phyloP scores from a whole-genome alignment of 169 alveolate genomes.

The Perkinsus chesapeaki region DNA sequence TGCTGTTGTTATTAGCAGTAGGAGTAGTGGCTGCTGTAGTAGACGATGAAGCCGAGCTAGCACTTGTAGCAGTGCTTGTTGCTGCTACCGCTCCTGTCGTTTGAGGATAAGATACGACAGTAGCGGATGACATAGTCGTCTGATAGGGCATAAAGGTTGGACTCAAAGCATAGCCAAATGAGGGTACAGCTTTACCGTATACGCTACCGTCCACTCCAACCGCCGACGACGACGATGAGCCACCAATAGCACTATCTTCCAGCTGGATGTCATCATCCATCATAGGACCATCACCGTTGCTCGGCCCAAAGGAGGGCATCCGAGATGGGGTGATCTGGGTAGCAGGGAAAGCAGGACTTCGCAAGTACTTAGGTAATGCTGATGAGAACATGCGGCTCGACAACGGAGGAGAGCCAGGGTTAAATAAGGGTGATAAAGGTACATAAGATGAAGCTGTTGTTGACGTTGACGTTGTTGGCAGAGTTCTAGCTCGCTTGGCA shows the following conservation, averaged over 20 bases:
- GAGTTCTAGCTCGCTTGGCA: not conserved
- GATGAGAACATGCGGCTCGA: not conserved
- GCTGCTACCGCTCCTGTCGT: not conserved
- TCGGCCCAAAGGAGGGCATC: not conserved
- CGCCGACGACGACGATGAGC: not conserved
- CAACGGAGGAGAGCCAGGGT: not conserved
- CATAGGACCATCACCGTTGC: not conserved
- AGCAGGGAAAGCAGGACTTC: not conserved
- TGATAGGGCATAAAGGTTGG: not conserved
- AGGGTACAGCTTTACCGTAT: too few species aligned
- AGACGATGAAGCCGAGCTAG: not conserved
- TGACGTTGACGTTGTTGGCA: not conserved
- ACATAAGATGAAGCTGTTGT: not conserved
- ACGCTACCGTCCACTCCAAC: not conserved
- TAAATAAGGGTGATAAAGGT: not conserved
- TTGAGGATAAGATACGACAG: not conserved
- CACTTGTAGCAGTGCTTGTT: not conserved
- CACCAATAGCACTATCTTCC: not conserved
- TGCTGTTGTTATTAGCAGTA: not conserved
- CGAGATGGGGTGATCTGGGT: not conserved
- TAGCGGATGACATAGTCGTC: not conserved
- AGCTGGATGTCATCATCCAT: not conserved
- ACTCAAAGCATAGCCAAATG: not conserved
- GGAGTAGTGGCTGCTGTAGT: not conserved
- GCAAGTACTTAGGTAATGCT: not conserved